Conservation (phyloP, 805 yeast species). For the Ogataea paradorogensis region DNA sequence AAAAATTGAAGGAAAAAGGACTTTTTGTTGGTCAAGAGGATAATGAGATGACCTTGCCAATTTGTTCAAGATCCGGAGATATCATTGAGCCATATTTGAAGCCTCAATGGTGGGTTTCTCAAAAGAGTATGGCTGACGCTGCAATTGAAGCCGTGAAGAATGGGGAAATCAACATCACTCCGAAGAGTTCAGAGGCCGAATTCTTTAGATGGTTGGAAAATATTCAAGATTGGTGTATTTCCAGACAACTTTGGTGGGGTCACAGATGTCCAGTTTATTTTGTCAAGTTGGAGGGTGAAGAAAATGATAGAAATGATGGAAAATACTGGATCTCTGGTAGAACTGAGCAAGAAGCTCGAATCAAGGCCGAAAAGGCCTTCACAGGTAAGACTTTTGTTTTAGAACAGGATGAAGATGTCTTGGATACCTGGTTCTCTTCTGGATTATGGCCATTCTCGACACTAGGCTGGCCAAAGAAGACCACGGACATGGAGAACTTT, state of each 20-base stretch:
- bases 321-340: constrained; percentile 91
- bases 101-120: constrained; percentile 99
- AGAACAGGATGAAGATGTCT: constrained; percentile 95
- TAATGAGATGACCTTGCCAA: constrained; percentile 93
- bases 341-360: constrained; percentile 74
- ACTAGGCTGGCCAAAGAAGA: constrained; percentile 87
- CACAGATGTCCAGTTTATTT: constrained; percentile 97
- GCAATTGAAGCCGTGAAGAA: constrained; percentile 82
- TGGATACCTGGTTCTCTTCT: constrained; percentile 98
- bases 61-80: constrained; percentile 95
- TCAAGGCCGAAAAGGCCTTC: constrained; percentile 73
- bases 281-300: constrained; percentile 74
- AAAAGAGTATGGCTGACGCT: constrained; percentile 80
- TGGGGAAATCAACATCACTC: constrained; percentile 79
- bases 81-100: constrained; percentile 93
- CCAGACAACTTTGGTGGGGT: constrained; percentile 92
- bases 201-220: constrained; percentile 94
- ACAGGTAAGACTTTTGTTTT: constrained; percentile 67
- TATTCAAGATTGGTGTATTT: constrained; percentile 99
- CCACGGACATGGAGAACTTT: constrained; percentile 71
- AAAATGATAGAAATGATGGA: constrained; percentile 58
- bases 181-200: constrained; percentile 88
- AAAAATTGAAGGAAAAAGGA: constrained; percentile 68
- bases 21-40: constrained; percentile 82
- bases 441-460: constrained; percentile 98